These are phyloP conservation scores for Turritis glabra DNA, from an alignment of 345 rosid genomes.

Conservation along the genomic window DNA sequence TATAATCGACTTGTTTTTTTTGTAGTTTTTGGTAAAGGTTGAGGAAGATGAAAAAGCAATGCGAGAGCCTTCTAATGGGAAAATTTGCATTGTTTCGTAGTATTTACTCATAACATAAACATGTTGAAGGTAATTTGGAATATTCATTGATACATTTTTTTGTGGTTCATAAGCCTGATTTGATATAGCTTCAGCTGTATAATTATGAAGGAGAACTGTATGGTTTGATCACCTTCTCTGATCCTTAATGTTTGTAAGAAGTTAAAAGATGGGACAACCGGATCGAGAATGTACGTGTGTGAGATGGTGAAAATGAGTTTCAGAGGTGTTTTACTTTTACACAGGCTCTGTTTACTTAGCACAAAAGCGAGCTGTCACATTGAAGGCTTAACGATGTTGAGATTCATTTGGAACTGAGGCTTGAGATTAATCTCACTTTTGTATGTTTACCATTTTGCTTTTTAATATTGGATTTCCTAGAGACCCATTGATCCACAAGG, in stretches of 20 bases:
- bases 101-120: not conserved
- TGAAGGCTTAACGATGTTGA: not conserved
- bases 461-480: not conserved
- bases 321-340: not conserved
- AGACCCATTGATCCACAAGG: constrained; percentile 1
- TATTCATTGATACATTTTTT: not conserved
- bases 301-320: not conserved
- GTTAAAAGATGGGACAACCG: not conserved
- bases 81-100: not conserved
- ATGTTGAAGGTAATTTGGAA: not conserved
- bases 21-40: not conserved
- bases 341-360: not conserved
- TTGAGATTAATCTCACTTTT: not conserved
- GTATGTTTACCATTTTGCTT: not conserved
- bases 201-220: not conserved
- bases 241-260: not conserved
- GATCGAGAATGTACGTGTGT: not conserved
- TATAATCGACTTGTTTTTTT: not conserved
- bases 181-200: not conserved
- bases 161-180: not conserved
- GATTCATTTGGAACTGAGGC: not conserved
- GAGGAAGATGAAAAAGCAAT: not conserved
- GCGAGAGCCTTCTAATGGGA: not conserved
- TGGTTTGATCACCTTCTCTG: not conserved
- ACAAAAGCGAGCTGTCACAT: not conserved